These are phyloP conservation scores for Tulasnella sp. DNA, from an alignment of 768 basidiomycete genomes.

Conservation along the genomic window DNA sequence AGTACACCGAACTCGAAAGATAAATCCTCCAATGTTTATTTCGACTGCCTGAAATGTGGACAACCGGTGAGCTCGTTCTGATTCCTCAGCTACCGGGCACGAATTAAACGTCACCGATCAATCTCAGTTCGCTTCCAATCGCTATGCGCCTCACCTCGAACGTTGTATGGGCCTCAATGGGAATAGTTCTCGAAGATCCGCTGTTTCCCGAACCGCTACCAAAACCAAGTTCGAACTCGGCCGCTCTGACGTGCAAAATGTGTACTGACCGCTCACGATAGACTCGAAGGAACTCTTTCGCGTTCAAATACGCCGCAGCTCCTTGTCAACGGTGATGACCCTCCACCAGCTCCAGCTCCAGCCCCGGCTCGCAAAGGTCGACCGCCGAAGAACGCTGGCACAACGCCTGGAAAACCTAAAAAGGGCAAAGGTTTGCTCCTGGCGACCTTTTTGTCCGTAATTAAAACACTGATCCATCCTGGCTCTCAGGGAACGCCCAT, in stretches of 20 bases:
- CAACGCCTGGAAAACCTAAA: constrained; percentile 18
- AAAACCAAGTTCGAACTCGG: constrained; percentile 17
- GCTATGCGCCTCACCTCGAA: constrained; percentile 21
- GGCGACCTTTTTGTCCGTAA: neutral
- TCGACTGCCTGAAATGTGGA: constrained; percentile 24
- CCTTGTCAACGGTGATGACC: constrained; percentile 2
- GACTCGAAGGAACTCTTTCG: constrained; percentile 4
- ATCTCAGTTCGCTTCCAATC: constrained; percentile 23
- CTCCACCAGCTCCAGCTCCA: neutral
- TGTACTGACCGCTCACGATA: neutral
- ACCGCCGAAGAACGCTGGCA: constrained; percentile 19
- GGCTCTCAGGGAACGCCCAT: neutral
- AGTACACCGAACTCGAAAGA: constrained; percentile 20
- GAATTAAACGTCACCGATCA: neutral
- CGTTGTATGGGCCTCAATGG: constrained; percentile 21
- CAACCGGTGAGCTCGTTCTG: neutral
- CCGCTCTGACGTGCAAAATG: neutral
- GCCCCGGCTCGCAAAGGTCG: constrained; percentile 21
- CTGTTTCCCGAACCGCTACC: neutral
- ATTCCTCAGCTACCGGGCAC: neutral
- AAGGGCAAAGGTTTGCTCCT: constrained; percentile 13
- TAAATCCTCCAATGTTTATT: constrained; percentile 13
- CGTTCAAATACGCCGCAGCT: constrained; percentile 25
- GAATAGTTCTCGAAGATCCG: constrained; percentile 8
- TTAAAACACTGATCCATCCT: neutral